phyloP scores from a whole-genome alignment of 2,329 filamentous ascomycete genomes.

The Calycina marina region DNA sequence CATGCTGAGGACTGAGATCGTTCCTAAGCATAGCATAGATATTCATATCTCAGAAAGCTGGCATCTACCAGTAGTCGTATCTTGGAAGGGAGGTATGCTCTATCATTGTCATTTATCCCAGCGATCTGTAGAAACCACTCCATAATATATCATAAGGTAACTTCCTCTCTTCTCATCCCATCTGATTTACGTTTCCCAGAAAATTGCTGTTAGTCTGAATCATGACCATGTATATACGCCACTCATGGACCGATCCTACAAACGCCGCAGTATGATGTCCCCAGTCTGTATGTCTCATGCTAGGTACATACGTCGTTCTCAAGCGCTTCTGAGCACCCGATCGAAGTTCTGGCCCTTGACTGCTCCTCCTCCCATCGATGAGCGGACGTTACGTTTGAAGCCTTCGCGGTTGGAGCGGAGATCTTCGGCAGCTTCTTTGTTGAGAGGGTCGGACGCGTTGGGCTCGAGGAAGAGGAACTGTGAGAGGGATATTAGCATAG shows the following conservation, averaged over 20 bases:
- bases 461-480: constrained; percentile 96
- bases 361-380: constrained; percentile 65
- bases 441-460: constrained; percentile 92
- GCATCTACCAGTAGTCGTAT: too few species aligned
- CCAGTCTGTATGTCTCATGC: not conserved
- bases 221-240: constrained; percentile 5
- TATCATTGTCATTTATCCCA: too few species aligned
- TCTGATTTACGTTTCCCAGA: too few species aligned
- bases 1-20: too few species aligned
- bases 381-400: constrained; percentile 83
- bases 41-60: too few species aligned
- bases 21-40: too few species aligned
- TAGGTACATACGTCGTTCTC: constrained; percentile 7
- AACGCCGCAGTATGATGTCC: constrained; percentile 19
- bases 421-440: constrained; percentile 95
- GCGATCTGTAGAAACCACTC: too few species aligned
- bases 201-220: too few species aligned
- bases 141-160: too few species aligned
- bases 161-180: too few species aligned
- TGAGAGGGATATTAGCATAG: constrained; percentile 3
- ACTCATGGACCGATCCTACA: constrained; percentile 4
- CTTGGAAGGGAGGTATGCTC: too few species aligned
- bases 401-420: constrained; percentile 70
- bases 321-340: constrained; percentile 45
- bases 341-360: constrained; percentile 67